Evolutionary conservation across 2,329 filamentous ascomycete genomes (phyloP).

Genomic region (Tolypocladium tundrense): DNA sequence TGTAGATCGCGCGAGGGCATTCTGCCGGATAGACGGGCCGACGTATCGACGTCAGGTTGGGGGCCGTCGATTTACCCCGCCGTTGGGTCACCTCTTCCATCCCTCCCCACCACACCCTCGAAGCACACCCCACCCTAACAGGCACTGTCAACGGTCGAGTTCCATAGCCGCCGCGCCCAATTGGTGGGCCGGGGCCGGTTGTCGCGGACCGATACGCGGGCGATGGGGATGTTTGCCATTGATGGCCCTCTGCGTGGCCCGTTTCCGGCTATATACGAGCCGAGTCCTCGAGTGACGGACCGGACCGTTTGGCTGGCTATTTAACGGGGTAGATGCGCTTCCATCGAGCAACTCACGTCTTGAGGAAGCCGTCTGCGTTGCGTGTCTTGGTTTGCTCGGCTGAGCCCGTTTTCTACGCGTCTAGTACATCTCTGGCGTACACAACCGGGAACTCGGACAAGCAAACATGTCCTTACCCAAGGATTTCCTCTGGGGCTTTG

Average conservation of each 20-base stretch:
- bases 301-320: background rate
- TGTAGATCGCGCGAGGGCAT: background rate
- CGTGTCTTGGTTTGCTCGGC: background rate
- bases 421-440: background rate
- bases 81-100: background rate
- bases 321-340: background rate
- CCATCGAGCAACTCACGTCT: background rate
- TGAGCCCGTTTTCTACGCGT: too few species aligned
- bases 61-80: background rate
- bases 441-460: background rate
- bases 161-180: background rate
- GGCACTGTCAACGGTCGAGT: too few species aligned
- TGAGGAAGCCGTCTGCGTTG: background rate
- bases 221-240: background rate
- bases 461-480: slow-evolving; percentile 47
- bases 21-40: background rate
- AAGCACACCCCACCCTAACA: too few species aligned
- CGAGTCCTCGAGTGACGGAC: too few species aligned
- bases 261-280: background rate
- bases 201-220: background rate
- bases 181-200: background rate
- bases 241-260: background rate
- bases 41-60: background rate
- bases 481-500: slow-evolving; percentile 72
- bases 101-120: too few species aligned